Percentiles rank a stretch among this genome's conserved stretches.
phyloP scores from a whole-genome alignment of 129 eudicot genomes.

The Helianthus annuus region DNA sequence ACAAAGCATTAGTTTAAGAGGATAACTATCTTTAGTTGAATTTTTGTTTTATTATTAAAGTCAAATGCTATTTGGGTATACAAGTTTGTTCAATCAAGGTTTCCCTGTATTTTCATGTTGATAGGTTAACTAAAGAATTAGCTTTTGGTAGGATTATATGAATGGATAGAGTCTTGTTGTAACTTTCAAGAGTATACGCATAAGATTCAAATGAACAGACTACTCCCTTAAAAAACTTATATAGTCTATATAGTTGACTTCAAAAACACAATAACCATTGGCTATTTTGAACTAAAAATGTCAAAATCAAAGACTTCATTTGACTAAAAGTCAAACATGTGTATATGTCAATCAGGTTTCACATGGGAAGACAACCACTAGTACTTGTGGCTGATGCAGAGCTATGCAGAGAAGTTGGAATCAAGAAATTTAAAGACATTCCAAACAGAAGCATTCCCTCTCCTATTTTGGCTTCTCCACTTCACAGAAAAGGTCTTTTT shows the following conservation, averaged over 20 bases:
- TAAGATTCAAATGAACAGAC: too few species aligned
- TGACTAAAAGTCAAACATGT: constrained; percentile 28
- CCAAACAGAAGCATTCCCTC: constrained; percentile 94
- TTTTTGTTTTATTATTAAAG: too few species aligned
- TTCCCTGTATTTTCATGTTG: too few species aligned
- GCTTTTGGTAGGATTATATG: not conserved
- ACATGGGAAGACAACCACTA: constrained; percentile 95
- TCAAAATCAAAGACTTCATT: not conserved
- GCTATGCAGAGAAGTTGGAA: constrained; percentile 86
- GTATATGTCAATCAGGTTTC: constrained; percentile 59
- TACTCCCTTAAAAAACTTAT: too few species aligned
- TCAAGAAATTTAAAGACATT: constrained; percentile 79
- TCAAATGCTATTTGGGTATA: too few species aligned
- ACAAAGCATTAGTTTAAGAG: too few species aligned
- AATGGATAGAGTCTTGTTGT: too few species aligned
- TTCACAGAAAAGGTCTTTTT: constrained; percentile 87
- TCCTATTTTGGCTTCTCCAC: constrained; percentile 90
- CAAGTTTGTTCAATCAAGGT: too few species aligned
- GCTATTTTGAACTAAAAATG: not conserved
- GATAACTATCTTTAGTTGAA: too few species aligned
- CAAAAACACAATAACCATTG: not conserved
- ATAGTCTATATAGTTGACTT: not conserved
- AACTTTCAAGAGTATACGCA: too few species aligned
- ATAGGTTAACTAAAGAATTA: too few species aligned
- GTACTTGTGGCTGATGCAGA: constrained; percentile 92